Percentiles rank a stretch among this genome's conserved stretches.
phyloP scores from a whole-genome alignment of 2,329 filamentous ascomycete genomes.

The Colletotrichum lentis region DNA sequence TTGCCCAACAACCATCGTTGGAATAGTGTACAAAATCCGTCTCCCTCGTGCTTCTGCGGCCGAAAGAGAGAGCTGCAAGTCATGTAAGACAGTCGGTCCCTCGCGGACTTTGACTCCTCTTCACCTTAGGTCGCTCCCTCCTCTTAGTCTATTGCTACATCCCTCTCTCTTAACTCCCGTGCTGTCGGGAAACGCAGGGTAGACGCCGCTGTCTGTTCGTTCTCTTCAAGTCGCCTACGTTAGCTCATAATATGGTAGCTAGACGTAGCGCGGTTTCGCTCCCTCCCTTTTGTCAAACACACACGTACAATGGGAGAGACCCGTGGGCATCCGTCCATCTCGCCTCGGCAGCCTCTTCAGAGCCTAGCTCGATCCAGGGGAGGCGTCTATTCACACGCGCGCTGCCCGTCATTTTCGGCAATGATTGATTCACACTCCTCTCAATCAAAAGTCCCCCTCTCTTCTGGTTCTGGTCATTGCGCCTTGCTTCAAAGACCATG shows the following conservation, averaged over 20 bases:
- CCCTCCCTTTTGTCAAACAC: constrained; percentile 27
- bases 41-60: constrained; percentile 30
- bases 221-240: not conserved
- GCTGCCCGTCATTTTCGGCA: constrained; percentile 10
- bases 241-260: constrained; percentile 14
- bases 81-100: constrained; percentile 21
- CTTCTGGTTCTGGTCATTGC: not conserved
- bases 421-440: constrained; percentile 5
- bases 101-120: constrained; percentile 12
- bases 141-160: not conserved
- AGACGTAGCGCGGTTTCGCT: constrained; percentile 18
- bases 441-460: constrained; percentile 7
- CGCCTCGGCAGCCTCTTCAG: not conserved
- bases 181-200: not conserved
- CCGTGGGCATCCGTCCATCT: constrained; percentile 20
- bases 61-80: constrained; percentile 21
- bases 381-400: constrained; percentile 1
- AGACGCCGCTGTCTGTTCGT: constrained; percentile 12
- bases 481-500: not conserved
- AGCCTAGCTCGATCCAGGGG: constrained; percentile 1
- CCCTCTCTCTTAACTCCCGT: not conserved
- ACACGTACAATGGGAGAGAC: not conserved
- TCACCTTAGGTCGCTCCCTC: constrained; percentile 10
- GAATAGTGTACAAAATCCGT: constrained; percentile 5
- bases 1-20: constrained; percentile 17